Evolutionary conservation across 2,329 filamentous ascomycete genomes (phyloP).

Genomic region (Talaromyces sp.): DNA sequence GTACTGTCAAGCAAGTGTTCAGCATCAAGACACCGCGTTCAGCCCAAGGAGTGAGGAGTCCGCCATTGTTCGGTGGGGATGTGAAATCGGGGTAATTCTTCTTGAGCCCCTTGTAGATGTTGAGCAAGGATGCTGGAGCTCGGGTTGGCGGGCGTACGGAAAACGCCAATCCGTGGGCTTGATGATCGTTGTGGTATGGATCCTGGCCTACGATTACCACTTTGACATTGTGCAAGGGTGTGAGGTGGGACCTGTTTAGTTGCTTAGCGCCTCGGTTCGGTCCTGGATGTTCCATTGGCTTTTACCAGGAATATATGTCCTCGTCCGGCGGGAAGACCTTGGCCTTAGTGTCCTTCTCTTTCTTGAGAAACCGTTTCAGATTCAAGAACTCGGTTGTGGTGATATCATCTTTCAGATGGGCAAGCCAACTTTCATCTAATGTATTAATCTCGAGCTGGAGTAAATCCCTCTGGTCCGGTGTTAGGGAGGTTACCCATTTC

Average conservation of each 20-base stretch:
- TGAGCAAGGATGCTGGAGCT: constrained; percentile 85
- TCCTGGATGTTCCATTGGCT: not conserved
- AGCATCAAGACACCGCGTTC: constrained; percentile 89
- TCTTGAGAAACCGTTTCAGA: constrained; percentile 82
- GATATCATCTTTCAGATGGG: constrained; percentile 84
- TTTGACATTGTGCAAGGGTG: constrained; percentile 84
- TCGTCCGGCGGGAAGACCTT: constrained; percentile 84
- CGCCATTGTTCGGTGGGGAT: constrained; percentile 74
- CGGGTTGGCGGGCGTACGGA: constrained; percentile 86
- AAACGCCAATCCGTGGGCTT: constrained; percentile 95
- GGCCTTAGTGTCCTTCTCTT: constrained; percentile 71
- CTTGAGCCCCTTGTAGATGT: constrained; percentile 88
- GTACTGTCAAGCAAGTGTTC: constrained; percentile 93
- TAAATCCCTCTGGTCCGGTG: constrained; percentile 76
- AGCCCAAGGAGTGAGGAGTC: constrained; percentile 89
- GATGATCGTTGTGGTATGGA: constrained; percentile 93
- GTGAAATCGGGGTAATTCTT: constrained; percentile 84
- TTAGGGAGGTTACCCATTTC: constrained; percentile 82
- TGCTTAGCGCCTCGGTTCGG: constrained; percentile 18
- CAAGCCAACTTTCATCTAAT: constrained; percentile 87
- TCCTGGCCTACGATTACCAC: constrained; percentile 94
- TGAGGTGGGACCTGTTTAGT: constrained; percentile 83
- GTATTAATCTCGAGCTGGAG: constrained; percentile 90
- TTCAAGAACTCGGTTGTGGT: constrained; percentile 77
- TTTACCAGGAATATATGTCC: constrained; percentile 93